These are phyloP conservation scores for Colletotrichum sp. DNA, from an alignment of 2,329 filamentous ascomycete genomes.

Conservation along the genomic window DNA sequence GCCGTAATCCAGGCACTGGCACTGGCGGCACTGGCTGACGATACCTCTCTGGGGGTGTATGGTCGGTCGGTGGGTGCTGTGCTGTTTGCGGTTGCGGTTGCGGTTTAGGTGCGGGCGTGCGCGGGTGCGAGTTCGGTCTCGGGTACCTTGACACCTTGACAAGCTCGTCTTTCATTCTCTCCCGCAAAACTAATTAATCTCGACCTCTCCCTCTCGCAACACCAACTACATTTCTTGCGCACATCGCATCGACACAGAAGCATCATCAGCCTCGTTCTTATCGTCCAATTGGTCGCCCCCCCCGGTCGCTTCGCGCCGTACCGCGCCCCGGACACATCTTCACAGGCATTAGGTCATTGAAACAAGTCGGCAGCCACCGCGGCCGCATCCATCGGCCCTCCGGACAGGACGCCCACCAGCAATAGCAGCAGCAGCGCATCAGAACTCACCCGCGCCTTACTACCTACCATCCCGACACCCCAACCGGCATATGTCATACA, in stretches of 20 bases:
- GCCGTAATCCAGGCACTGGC: not conserved
- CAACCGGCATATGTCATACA: not conserved
- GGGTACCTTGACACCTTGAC: conserved; percentile 20
- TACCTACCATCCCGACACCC: not conserved
- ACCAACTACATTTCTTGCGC: not conserved
- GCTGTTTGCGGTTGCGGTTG: not conserved
- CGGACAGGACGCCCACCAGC: conserved; percentile 1
- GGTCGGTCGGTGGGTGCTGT: not conserved
- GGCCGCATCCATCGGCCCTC: conserved; percentile 5
- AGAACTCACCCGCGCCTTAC: not conserved
- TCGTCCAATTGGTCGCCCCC: not conserved
- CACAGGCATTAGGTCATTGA: conserved; percentile 17
- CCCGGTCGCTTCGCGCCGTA: not conserved
- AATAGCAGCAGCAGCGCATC: conserved; percentile 2
- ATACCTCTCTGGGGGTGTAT: not conserved
- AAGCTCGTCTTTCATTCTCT: not conserved
- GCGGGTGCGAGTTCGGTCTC: not conserved
- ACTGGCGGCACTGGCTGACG: not conserved
- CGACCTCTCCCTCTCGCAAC: not conserved
- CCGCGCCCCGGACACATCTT: not conserved
- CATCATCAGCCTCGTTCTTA: not conserved
- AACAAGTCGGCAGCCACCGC: conserved; percentile 5
- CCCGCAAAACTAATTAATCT: not conserved
- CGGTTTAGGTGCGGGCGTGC: not conserved
- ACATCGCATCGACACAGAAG: not conserved